phyloP scores from a whole-genome alignment of 169 alveolate genomes.

The Eimeria maxima region DNA sequence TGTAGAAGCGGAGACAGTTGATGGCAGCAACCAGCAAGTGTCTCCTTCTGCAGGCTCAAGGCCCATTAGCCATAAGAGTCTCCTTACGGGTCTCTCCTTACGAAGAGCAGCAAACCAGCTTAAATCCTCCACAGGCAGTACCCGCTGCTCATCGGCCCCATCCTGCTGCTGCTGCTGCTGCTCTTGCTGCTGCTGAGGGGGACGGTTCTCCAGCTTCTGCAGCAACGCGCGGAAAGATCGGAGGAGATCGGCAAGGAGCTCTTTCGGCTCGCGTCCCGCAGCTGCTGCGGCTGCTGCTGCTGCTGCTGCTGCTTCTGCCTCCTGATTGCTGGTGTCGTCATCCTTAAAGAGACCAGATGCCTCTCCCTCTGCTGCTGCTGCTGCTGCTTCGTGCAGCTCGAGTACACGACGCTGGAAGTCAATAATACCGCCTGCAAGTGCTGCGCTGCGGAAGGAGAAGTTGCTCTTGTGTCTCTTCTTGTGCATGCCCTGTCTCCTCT shows the following conservation, averaged over 20 bases:
- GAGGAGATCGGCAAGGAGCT: background rate
- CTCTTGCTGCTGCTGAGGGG: background rate
- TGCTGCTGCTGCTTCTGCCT: conserved; percentile 14
- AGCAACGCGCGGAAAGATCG: background rate
- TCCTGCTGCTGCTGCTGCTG: background rate
- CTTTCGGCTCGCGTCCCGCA: too few species aligned
- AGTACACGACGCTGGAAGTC: conserved; percentile 21
- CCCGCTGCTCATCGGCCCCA: conserved; percentile 1
- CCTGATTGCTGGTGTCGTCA: background rate
- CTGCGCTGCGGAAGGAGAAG: conserved; percentile 50
- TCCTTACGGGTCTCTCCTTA: conserved; percentile 5
- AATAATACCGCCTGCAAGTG: conserved; percentile 32
- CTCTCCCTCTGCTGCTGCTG: conserved; percentile 6
- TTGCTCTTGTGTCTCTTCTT: background rate
- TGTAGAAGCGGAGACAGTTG: background rate
- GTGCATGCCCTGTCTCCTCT: background rate
- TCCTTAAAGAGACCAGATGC: background rate
- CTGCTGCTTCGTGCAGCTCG: background rate
- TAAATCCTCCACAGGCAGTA: background rate
- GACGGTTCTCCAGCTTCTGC: background rate
- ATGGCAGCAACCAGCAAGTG: conserved; percentile 25
- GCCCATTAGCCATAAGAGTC: conserved; percentile 35
- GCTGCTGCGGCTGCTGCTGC: background rate
- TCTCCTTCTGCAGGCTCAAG: background rate
- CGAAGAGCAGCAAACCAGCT: conserved; percentile 12